phyloP scores from a whole-genome alignment of 441 rosid genomes.

The Pelargonium australe region DNA sequence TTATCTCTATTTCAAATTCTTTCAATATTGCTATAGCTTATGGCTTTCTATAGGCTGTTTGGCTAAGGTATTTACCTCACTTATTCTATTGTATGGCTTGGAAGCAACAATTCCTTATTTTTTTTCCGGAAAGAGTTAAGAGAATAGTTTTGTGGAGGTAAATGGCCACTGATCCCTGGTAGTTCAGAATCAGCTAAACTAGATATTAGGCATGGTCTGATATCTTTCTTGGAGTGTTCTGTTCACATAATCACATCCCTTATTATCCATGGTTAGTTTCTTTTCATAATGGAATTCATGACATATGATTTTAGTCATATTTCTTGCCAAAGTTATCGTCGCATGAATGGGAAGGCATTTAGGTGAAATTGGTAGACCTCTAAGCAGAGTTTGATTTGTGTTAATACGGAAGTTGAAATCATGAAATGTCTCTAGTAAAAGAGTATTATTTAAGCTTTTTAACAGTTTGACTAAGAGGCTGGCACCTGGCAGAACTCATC shows the following conservation, averaged over 20 bases:
- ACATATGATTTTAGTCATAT: neutral
- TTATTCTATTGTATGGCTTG: slow-evolving; percentile 8
- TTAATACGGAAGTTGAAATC: slow-evolving; percentile 1
- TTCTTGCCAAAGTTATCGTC: neutral
- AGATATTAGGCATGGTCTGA: neutral
- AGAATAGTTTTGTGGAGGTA: neutral
- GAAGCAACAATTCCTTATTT: neutral
- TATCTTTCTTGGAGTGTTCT: neutral
- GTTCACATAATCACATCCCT: neutral
- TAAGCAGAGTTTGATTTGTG: neutral
- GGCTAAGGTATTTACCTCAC: neutral
- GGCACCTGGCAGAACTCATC: slow-evolving; percentile 1
- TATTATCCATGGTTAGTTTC: neutral
- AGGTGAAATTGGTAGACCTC: neutral
- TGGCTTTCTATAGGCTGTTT: neutral
- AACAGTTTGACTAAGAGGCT: neutral
- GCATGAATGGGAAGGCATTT: neutral
- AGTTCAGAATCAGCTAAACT: neutral
- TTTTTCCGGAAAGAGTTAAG: neutral
- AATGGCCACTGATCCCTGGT: neutral
- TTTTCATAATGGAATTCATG: neutral
- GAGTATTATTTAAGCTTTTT: neutral
- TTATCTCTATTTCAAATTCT: neutral
- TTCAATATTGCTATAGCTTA: neutral
- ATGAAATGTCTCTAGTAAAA: neutral